These are phyloP conservation scores for Apophysomyces ossiformis DNA, from an alignment of 371 early-diverging fungal species.

Conservation along the genomic window DNA sequence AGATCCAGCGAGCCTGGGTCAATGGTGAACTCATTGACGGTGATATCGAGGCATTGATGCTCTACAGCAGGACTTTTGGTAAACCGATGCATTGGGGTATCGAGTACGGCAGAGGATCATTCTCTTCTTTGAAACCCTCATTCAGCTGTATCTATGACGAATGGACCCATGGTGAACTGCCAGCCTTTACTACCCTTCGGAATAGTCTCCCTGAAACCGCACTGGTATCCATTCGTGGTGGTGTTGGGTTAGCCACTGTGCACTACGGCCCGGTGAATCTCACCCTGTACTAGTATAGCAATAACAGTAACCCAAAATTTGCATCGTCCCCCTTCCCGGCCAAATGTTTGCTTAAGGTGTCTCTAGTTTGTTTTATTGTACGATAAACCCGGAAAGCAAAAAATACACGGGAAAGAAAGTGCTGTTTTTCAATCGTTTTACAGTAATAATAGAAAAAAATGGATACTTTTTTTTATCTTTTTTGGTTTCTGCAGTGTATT, in stretches of 20 bases:
- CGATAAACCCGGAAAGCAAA: too few relatives aligned
- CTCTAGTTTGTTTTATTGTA: too few relatives aligned
- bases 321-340: too few relatives aligned
- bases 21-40: constrained; percentile 5
- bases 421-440: not conserved
- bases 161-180: constrained; percentile 42
- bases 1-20: constrained; percentile 24
- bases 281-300: not conserved
- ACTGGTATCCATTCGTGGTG: constrained; percentile 36
- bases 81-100: constrained; percentile 37
- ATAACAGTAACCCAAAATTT: too few relatives aligned
- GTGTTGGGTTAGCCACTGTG: constrained; percentile 35
- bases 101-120: constrained; percentile 27
- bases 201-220: constrained; percentile 27
- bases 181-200: constrained; percentile 37
- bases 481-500: not conserved
- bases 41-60: constrained; percentile 24
- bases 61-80: constrained; percentile 45
- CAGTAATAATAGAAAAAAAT: not conserved
- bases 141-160: constrained; percentile 56
- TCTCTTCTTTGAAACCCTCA: not conserved
- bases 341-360: too few relatives aligned
- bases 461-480: not conserved
- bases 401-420: too few relatives aligned
- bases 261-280: constrained; percentile 19